These are phyloP conservation scores for Pleoardoris graminearum DNA, from an alignment of 2,329 filamentous ascomycete species.

Conservation along the genomic window DNA sequence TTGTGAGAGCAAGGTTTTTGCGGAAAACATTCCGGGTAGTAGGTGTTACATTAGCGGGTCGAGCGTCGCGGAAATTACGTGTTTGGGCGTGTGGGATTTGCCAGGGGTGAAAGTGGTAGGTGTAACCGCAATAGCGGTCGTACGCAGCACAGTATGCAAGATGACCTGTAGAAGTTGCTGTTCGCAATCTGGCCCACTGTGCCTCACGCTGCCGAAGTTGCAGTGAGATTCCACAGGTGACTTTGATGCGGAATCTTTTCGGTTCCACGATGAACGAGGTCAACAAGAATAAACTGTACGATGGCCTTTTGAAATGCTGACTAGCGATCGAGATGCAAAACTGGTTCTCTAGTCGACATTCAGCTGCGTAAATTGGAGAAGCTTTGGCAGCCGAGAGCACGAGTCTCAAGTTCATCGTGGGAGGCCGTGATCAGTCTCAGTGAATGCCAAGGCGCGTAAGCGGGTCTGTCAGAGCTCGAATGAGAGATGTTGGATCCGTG, in stretches of 20 bases:
- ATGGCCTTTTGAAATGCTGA: no score
- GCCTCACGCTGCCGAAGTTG: no score
- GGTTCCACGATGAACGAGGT: background rate
- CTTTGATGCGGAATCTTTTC: background rate
- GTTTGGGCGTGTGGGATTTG: background rate
- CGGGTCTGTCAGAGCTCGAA: conserved; percentile 1
- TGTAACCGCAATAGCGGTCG: conserved; percentile 16
- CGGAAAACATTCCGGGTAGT: background rate
- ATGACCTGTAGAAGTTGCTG: conserved; percentile 1
- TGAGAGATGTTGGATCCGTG: background rate
- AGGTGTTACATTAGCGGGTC: background rate
- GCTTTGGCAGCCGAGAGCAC: no score
- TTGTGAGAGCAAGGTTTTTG: no score
- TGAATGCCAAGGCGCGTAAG: background rate
- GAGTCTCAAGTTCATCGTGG: no score
- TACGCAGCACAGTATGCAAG: conserved; percentile 11
- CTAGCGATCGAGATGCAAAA: no score
- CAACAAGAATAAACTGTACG: background rate
- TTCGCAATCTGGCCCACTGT: no score
- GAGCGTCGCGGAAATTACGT: background rate
- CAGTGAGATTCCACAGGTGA: background rate
- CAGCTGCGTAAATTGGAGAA: no score
- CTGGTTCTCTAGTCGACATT: background rate
- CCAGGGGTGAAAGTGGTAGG: conserved; percentile 8
- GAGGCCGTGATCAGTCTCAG: background rate